These are phyloP conservation scores for Emergomyces pasteurianus DNA, from an alignment of 2,329 filamentous ascomycete genomes.

Conservation along the genomic window DNA sequence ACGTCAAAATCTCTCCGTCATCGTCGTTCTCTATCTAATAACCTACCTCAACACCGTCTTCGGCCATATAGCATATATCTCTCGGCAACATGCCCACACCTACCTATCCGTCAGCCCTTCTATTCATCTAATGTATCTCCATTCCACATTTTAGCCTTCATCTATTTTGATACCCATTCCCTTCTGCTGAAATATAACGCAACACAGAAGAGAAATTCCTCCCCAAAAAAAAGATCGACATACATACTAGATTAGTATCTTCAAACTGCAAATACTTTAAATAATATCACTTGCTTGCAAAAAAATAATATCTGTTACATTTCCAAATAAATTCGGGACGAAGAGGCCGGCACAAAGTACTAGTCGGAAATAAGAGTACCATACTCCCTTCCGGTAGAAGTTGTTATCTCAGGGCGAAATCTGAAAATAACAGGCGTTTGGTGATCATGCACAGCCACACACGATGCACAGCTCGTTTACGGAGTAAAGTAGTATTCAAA, in stretches of 20 bases:
- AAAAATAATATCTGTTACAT: no score
- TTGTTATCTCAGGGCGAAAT: no score
- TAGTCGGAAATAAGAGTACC: no score
- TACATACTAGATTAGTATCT: neutral
- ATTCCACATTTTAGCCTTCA: neutral
- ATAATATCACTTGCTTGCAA: neutral
- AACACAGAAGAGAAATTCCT: neutral
- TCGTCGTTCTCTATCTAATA: neutral
- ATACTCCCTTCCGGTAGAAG: no score
- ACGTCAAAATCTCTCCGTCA: neutral
- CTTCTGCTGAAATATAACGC: neutral
- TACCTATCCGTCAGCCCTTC: neutral
- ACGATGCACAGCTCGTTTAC: no score
- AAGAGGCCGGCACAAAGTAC: no score
- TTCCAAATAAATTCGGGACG: no score
- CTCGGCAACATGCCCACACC: neutral
- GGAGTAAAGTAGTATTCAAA: no score
- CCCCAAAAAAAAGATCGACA: neutral
- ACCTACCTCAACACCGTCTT: neutral
- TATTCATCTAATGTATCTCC: neutral
- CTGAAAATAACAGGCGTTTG: no score
- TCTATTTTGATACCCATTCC: neutral
- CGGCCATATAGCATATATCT: neutral
- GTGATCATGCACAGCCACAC: no score
- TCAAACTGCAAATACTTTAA: neutral